Base-by-base conservation (phyloP, 169 alveolate genomes). In the Miamiensis avidus region DNA sequence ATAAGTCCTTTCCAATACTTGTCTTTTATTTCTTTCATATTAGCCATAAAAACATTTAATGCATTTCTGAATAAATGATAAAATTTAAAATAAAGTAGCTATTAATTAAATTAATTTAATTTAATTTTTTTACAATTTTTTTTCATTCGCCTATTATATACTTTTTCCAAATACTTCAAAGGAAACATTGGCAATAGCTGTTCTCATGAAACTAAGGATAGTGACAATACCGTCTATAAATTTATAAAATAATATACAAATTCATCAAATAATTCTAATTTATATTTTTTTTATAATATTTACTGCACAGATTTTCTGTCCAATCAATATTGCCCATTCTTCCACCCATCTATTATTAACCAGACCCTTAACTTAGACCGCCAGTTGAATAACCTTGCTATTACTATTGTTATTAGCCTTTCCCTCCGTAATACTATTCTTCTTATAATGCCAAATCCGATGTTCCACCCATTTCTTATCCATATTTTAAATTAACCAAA, bases 161-260 rank as follows among this genome's bases (percentile, higher is more conserved):
- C 69, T 49, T 20, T 49, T 49, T 4, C 69, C 69, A 49, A 49
- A 49, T 11, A 49, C 20, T 49, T 49, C 69, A 49, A 49, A 49
- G 20, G 69, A 4, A 4, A 49, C 4, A 20, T 49, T 49, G 20
- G 82, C 27, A 20, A 82, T 82, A 0, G 72, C 74, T 73, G 74
- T 81, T 34, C 87, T 82, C n/a, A 75, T 75, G 74, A 32, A 82
- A 29, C 77, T 82, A 26, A 82, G 72, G 0, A 75, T 81, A 16
- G 82, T 82, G 15, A 82, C 75, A 32, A 82, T 34, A 29, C 74
- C n/a, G 74, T 82, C 87, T 20, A 73, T 16, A 74, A 82, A 75
- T n/a, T n/a, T n/a, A n/a, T n/a, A n/a, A n/a, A n/a, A n/a, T n/a
- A n/a, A n/a, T n/a, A n/a, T n/a, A n/a, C n/a, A n/a, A n/a, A n/a